phyloP scores from a whole-genome alignment of 106 monocot species.

The Dendrobium huoshanense region DNA sequence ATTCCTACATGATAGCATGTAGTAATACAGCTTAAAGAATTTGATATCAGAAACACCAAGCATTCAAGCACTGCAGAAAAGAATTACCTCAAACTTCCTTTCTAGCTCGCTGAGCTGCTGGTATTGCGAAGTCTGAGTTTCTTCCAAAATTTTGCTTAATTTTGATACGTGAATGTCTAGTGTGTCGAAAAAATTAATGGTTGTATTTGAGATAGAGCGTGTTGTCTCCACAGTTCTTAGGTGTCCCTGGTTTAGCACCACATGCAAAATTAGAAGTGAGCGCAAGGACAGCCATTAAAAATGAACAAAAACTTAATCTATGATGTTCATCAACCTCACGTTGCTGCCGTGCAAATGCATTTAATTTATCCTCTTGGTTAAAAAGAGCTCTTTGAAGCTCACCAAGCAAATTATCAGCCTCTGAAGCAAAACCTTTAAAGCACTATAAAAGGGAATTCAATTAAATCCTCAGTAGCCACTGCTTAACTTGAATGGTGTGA shows the following conservation, averaged over 20 bases:
- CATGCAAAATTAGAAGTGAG: slow-evolving; percentile 1
- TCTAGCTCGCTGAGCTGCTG: slow-evolving; percentile 80
- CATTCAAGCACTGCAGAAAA: neutral
- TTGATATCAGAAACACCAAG: neutral
- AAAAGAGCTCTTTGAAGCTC: slow-evolving; percentile 64
- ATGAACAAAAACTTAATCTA: neutral
- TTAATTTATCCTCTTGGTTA: slow-evolving; percentile 70
- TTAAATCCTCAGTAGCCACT: neutral
- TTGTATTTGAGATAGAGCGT: slow-evolving; percentile 74
- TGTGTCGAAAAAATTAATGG: slow-evolving; percentile 65
- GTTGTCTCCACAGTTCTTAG: slow-evolving; percentile 63
- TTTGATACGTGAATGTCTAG: slow-evolving; percentile 71
- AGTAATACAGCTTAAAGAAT: neutral
- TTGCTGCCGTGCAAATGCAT: slow-evolving; percentile 70
- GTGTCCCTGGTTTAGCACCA: slow-evolving; percentile 54
- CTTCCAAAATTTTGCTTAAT: slow-evolving; percentile 74
- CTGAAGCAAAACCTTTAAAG: slow-evolving; percentile 64
- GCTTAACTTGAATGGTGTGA: neutral
- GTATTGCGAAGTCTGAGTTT: slow-evolving; percentile 74
- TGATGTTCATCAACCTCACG: slow-evolving; percentile 43
- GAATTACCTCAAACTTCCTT: slow-evolving; percentile 85
- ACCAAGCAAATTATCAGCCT: slow-evolving; percentile 82
- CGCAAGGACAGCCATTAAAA: neutral
- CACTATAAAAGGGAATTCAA: slow-evolving; percentile 35
- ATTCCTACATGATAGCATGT: slow-evolving; percentile 44